These are phyloP conservation scores for Jasminum sambac DNA, from an alignment of 257 asterid species.

Conservation along the genomic window DNA sequence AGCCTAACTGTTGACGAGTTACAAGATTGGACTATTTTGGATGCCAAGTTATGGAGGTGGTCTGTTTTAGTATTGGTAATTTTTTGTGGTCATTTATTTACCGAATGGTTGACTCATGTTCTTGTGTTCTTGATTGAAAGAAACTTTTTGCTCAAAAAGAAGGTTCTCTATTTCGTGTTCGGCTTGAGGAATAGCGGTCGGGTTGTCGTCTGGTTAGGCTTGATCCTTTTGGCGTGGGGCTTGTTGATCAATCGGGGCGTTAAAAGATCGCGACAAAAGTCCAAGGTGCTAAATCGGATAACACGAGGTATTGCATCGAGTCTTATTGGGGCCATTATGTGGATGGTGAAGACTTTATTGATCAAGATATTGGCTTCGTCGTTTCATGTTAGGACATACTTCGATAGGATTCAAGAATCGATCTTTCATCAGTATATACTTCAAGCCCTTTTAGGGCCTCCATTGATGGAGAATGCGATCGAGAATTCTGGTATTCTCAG, in stretches of 20 bases:
- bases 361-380: constrained; percentile 63
- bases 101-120: constrained; percentile 54
- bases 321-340: constrained; percentile 65
- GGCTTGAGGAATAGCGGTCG: constrained; percentile 59
- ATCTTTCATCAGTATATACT: constrained; percentile 79
- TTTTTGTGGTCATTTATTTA: constrained; percentile 64
- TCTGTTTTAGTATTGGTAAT: constrained; percentile 51
- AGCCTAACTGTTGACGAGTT: constrained; percentile 42
- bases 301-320: constrained; percentile 56
- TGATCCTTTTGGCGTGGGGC: constrained; percentile 64
- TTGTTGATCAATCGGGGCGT: constrained; percentile 48
- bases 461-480: constrained; percentile 23
- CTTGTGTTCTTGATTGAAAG: constrained; percentile 58
- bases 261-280: constrained; percentile 29
- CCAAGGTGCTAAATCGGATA: constrained; percentile 41
- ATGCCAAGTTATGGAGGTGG: constrained; percentile 68
- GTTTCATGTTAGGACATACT: constrained; percentile 67
- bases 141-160: constrained; percentile 58
- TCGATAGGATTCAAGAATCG: constrained; percentile 76
- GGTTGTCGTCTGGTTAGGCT: constrained; percentile 56
- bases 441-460: constrained; percentile 52
- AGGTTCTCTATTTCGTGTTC: constrained; percentile 62
- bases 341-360: constrained; percentile 66
- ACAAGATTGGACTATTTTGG: constrained; percentile 21
- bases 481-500: constrained; percentile 19